Evolutionary conservation across 805 yeast genomes (phyloP), one percentile per base, ranked within the genome.

Genomic region (Kodamaea kakaduensis): DNA sequence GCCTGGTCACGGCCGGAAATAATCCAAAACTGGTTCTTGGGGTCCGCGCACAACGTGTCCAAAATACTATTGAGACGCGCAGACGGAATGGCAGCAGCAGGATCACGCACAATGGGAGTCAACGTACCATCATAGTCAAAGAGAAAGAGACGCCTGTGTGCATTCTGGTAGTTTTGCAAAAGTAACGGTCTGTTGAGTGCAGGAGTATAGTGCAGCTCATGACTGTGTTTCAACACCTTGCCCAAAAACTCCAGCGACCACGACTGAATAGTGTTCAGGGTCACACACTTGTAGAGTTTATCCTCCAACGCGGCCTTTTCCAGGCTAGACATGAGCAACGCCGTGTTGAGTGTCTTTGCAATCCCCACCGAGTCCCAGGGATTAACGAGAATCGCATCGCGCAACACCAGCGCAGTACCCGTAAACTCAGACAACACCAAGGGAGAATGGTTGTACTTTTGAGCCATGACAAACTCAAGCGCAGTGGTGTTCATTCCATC

Each of bases 291-390:
- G 58, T 78, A 84, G 32, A 88, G 58, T 36, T 70, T 72, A 9
- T 54, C 48, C 50, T 82, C 83, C 31, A 77, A 57, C 4, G 49
- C 52, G 3, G 48, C 44, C 43, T 73, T 76, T 9, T 69, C 67
- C 6, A 62, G 71, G 3, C 58, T 57, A 1, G 77, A 49, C 77
- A 84, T 69, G 15, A 57, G 47, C 14, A 93, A 69, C 32, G 88
- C 74, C 33, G 75, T 77, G 54, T 88, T 69, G 37, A 94, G 83
- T 5, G 88, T 74, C 49, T 78, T 83, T 1, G 98, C 90, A 23
- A 90, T 90, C 2, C 95, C 95, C 17, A 86, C 90, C 0, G 94
- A 73, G 61, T 93, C 97, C 96, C 97, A 93, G 6, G 99, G 99
- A 49, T 93, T 93, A 22, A 93, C 93, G 44, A 83, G 75, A 33